These are phyloP conservation scores for Lathyrus sativus DNA, from an alignment of 306 rosid genomes.

Conservation along the genomic window DNA sequence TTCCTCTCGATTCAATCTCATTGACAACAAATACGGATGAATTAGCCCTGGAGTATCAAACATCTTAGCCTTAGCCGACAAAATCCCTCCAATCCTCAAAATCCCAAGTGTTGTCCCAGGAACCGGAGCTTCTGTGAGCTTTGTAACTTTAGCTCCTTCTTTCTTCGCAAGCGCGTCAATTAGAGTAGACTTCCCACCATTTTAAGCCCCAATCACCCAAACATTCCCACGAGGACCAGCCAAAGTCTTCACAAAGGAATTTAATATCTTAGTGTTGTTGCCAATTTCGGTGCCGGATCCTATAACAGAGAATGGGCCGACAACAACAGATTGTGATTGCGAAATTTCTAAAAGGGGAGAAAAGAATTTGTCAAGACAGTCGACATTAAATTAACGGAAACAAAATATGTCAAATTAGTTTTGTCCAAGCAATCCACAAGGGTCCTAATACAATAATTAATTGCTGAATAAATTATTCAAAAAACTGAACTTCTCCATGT, in stretches of 20 bases:
- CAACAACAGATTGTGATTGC: too few species aligned
- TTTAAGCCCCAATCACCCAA: slow-evolving; percentile 96
- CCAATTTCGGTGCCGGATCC: too few species aligned
- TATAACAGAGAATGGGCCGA: too few species aligned
- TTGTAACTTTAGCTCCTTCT: slow-evolving; percentile 71
- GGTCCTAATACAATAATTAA: too few species aligned
- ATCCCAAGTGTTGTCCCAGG: slow-evolving; percentile 96
- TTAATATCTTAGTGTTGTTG: too few species aligned
- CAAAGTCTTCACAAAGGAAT: slow-evolving; percentile 71
- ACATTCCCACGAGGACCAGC: slow-evolving; percentile 97
- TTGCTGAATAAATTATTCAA: too few species aligned
- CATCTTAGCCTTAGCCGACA: slow-evolving; percentile 87
- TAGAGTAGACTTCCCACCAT: slow-evolving; percentile 95
- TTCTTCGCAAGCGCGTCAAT: slow-evolving; percentile 80
- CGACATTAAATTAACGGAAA: too few species aligned
- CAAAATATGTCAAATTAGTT: too few species aligned
- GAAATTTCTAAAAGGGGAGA: too few species aligned
- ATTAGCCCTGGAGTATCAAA: slow-evolving; percentile 93
- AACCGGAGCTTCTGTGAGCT: slow-evolving; percentile 92
- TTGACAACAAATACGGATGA: slow-evolving; percentile 77
- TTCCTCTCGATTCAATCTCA: slow-evolving; percentile 82
- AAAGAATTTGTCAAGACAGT: too few species aligned
- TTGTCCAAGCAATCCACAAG: too few species aligned
- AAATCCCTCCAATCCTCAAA: slow-evolving; percentile 81
- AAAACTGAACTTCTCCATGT: too few species aligned